A percentile compares a stretch with the other conserved stretches of the same genome.
Evolutionary conservation across 768 basidiomycete species (phyloP).

Genomic region (Collybia sp.): DNA sequence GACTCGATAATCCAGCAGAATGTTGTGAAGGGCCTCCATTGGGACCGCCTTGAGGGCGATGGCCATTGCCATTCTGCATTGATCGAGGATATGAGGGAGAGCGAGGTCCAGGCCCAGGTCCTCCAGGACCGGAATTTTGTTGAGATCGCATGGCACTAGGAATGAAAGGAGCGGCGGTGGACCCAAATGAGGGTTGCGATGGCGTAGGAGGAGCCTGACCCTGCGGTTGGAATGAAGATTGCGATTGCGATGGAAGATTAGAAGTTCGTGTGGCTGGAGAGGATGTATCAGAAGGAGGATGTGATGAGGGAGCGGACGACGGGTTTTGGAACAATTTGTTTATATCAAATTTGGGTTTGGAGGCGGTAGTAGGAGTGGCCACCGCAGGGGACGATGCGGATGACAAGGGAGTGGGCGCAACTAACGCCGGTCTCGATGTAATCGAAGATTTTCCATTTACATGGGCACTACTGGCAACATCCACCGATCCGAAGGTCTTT

Average conservation of each 20-base stretch:
- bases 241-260: constrained; percentile 46
- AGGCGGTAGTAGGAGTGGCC: constrained; percentile 25
- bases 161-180: constrained; percentile 44
- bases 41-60: constrained; percentile 54
- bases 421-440: constrained; percentile 31
- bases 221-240: constrained; percentile 28
- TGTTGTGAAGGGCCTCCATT: constrained; percentile 48
- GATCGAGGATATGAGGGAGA: constrained; percentile 64
- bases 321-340: constrained; percentile 59
- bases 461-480: constrained; percentile 43
- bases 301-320: constrained; percentile 45
- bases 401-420: constrained; percentile 22
- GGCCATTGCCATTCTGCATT: constrained; percentile 56
- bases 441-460: constrained; percentile 61
- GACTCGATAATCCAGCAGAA: constrained; percentile 58
- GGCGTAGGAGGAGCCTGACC: constrained; percentile 26
- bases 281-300: constrained; percentile 47
- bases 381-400: constrained; percentile 32
- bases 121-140: constrained; percentile 41
- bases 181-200: constrained; percentile 27
- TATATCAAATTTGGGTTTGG: constrained; percentile 49
- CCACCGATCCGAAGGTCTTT: constrained; percentile 80
- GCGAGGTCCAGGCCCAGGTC: constrained; percentile 46
- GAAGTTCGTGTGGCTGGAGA: constrained; percentile 55
- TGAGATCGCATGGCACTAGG: constrained; percentile 40